These are phyloP conservation scores for Aspergillus brunneoviolaceus DNA, from an alignment of 2,329 filamentous ascomycete genomes.

Conservation along the genomic window DNA sequence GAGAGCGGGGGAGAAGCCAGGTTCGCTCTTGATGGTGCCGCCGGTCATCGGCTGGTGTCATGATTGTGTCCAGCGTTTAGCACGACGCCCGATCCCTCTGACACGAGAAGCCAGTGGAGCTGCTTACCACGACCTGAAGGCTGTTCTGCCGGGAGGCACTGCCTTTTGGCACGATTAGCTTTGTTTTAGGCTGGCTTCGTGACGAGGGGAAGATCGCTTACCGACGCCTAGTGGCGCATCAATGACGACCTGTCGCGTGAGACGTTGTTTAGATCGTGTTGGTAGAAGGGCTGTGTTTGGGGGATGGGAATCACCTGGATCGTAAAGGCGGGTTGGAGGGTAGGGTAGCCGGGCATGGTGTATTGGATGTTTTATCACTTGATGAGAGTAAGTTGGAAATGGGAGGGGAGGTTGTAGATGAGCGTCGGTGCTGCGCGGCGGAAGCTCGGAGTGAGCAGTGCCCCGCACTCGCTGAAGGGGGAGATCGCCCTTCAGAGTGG, in stretches of 20 bases:
- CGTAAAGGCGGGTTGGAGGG: conserved; percentile 43
- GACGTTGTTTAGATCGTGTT: background rate
- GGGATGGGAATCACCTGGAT: conserved; percentile 29
- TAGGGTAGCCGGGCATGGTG: conserved; percentile 40
- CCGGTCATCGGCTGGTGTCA: conserved; percentile 37
- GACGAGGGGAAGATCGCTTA: conserved; percentile 17
- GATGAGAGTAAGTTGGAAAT: background rate
- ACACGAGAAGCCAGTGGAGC: background rate
- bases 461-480: background rate
- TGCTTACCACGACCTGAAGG: conserved; percentile 40
- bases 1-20: conserved; percentile 36
- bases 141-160: conserved; percentile 36
- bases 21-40: conserved; percentile 37
- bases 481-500: background rate
- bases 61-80: background rate
- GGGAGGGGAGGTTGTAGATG: background rate
- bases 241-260: conserved; percentile 30
- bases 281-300: background rate
- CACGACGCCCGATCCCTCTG: background rate
- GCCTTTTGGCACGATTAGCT: conserved; percentile 24
- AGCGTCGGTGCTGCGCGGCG: background rate
- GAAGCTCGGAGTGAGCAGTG: background rate
- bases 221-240: conserved; percentile 32
- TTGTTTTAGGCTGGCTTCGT: background rate
- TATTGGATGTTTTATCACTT: conserved; percentile 6